phyloP scores from a whole-genome alignment of 441 rosid species.

The Macaranga tanarius region DNA sequence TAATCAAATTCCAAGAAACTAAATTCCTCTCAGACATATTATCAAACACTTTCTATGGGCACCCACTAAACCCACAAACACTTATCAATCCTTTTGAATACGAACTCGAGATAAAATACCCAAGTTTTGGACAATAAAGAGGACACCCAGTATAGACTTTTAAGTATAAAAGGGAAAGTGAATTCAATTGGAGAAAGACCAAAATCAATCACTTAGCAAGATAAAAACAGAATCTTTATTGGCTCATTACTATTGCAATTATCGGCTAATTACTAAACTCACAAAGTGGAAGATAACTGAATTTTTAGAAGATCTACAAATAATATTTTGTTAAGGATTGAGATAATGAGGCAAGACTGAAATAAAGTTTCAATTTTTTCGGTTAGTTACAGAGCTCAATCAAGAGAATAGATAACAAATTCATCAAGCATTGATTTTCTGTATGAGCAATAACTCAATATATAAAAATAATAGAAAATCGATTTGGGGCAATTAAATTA shows the following conservation, averaged over 20 bases:
- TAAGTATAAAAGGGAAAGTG: conserved; percentile 45
- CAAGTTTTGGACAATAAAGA: conserved; percentile 27
- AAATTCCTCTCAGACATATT: conserved; percentile 45
- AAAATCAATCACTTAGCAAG: conserved; percentile 28
- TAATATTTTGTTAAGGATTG: too few species aligned
- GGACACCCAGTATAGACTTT: conserved; percentile 42
- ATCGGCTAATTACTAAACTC: too few species aligned
- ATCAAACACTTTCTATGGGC: conserved; percentile 59
- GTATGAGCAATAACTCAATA: too few species aligned
- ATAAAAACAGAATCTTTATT: conserved; percentile 32
- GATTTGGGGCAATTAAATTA: too few species aligned
- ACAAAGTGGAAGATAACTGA: too few species aligned
- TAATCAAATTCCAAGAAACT: conserved; percentile 75
- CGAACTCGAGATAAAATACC: conserved; percentile 34
- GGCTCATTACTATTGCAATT: conserved; percentile 22
- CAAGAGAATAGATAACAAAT: too few species aligned
- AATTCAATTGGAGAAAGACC: conserved; percentile 42
- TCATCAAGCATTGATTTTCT: too few species aligned
- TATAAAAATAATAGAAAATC: too few species aligned
- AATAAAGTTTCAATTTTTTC: too few species aligned
- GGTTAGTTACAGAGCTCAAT: too few species aligned
- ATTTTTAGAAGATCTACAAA: too few species aligned
- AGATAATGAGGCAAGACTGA: too few species aligned
- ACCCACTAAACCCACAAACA: conserved; percentile 57
- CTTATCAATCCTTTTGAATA: conserved; percentile 44